A percentile compares a stretch with the other conserved stretches of the same genome.
These are phyloP conservation scores for Naganishia vaughanmartiniae DNA, from an alignment of 768 basidiomycete species.

Conservation along the genomic window DNA sequence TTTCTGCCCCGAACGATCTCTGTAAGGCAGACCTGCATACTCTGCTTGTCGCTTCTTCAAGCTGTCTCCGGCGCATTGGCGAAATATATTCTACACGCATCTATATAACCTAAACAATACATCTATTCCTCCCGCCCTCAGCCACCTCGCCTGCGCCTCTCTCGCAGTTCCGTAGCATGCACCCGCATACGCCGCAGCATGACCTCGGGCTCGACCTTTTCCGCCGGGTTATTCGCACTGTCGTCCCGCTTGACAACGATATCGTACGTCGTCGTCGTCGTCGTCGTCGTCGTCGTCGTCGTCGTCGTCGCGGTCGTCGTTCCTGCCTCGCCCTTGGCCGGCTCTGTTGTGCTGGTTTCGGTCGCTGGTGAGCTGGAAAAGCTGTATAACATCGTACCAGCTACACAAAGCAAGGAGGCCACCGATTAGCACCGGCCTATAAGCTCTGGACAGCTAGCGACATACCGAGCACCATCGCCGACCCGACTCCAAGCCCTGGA, in stretches of 20 bases:
- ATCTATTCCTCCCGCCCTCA: neutral
- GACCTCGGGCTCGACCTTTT: constrained; percentile 18
- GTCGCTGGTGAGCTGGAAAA: neutral
- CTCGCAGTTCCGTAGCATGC: neutral
- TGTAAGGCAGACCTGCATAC: too few species aligned
- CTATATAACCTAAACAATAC: neutral
- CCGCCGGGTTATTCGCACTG: constrained; percentile 10
- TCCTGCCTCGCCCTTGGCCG: neutral
- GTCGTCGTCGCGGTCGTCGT: neutral
- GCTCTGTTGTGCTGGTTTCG: too few species aligned
- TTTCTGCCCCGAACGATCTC: too few species aligned
- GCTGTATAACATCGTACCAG: constrained; percentile 24
- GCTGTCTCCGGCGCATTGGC: too few species aligned
- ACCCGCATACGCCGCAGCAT: constrained; percentile 14
- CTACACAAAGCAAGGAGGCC: neutral
- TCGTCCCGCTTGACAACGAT: constrained; percentile 18
- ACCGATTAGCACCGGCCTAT: neutral
- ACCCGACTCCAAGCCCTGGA: constrained; percentile 63
- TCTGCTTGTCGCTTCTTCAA: too few species aligned
- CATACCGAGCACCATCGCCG: constrained; percentile 65
- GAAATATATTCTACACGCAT: neutral
- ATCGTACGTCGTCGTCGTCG: neutral
- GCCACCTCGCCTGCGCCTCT: neutral
- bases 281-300: neutral
- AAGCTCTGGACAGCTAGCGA: neutral